phyloP scores from a whole-genome alignment of 441 rosid genomes.

The Arabidopsis hybrid region DNA sequence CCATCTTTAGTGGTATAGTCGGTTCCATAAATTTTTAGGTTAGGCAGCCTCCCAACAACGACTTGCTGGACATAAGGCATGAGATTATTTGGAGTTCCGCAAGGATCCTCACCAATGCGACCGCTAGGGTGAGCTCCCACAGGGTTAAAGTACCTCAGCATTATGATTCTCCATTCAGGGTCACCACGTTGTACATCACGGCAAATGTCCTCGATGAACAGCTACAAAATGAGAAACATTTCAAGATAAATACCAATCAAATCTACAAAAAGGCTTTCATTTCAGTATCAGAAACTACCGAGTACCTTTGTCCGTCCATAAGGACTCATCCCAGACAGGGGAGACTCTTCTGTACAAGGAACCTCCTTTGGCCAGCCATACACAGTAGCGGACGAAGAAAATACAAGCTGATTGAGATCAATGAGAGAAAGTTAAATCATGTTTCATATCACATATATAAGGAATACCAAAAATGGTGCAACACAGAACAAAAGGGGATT shows the following conservation, averaged over 20 bases:
- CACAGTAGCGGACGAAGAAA: conserved; percentile 97
- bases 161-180: conserved; percentile 85
- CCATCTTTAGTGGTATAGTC: conserved; percentile 93
- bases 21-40: conserved; percentile 76
- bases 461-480: conserved; percentile 1
- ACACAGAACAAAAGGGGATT: conserved; percentile 19
- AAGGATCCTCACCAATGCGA: conserved; percentile 90
- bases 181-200: conserved; percentile 73
- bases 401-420: conserved; percentile 72
- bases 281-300: background rate
- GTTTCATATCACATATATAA: conserved; percentile 19
- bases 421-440: conserved; percentile 30
- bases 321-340: conserved; percentile 73
- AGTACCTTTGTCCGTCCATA: conserved; percentile 92
- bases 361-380: conserved; percentile 95
- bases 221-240: conserved; percentile 51
- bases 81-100: conserved; percentile 94
- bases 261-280: background rate
- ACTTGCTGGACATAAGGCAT: conserved; percentile 99
- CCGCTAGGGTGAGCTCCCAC: conserved; percentile 98
- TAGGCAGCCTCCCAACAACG: conserved; percentile 88
- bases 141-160: conserved; percentile 95
- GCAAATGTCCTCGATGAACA: conserved; percentile 89
- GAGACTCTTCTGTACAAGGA: conserved; percentile 91
- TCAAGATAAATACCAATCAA: background rate